These are phyloP conservation scores for Penicillium olsonii DNA, from an alignment of 2,329 filamentous ascomycete species.

Conservation along the genomic window DNA sequence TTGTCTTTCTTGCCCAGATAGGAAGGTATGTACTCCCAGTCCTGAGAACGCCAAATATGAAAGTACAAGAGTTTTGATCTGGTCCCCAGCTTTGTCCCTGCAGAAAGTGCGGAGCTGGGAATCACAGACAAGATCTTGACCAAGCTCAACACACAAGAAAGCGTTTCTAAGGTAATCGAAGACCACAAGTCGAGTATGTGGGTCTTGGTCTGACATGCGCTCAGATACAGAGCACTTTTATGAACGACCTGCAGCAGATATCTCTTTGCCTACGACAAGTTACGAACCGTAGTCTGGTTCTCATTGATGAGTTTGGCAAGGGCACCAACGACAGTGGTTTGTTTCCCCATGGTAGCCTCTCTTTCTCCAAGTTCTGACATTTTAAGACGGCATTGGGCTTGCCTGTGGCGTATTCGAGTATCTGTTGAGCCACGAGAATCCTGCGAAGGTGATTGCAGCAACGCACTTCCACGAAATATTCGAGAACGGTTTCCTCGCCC, in stretches of 20 bases:
- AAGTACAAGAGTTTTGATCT: not conserved
- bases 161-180: conserved; percentile 57
- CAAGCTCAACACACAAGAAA: conserved; percentile 74
- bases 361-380: conserved; percentile 6
- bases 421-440: conserved; percentile 50
- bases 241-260: conserved; percentile 86
- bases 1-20: conserved; percentile 88
- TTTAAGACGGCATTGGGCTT: conserved; percentile 62
- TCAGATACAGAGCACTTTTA: conserved; percentile 65
- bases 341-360: not conserved
- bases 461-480: conserved; percentile 64
- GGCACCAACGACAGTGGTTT: conserved; percentile 61
- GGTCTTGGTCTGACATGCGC: not conserved
- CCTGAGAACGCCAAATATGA: not conserved
- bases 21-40: conserved; percentile 53
- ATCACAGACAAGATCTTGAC: conserved; percentile 92
- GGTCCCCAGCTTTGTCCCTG: conserved; percentile 74
- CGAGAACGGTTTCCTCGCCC: conserved; percentile 55
- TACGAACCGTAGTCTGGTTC: conserved; percentile 73
- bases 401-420: conserved; percentile 63
- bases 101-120: conserved; percentile 72
- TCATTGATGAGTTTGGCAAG: conserved; percentile 92
- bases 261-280: conserved; percentile 73
- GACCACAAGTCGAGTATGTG: not conserved
- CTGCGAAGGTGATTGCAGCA: conserved; percentile 62